A percentile compares a stretch with the other conserved stretches of the same genome.
Evolutionary conservation across 1,284 basidiomycete species (phyloP).

Genomic region (Cutaneotrichosporon dermatis): DNA sequence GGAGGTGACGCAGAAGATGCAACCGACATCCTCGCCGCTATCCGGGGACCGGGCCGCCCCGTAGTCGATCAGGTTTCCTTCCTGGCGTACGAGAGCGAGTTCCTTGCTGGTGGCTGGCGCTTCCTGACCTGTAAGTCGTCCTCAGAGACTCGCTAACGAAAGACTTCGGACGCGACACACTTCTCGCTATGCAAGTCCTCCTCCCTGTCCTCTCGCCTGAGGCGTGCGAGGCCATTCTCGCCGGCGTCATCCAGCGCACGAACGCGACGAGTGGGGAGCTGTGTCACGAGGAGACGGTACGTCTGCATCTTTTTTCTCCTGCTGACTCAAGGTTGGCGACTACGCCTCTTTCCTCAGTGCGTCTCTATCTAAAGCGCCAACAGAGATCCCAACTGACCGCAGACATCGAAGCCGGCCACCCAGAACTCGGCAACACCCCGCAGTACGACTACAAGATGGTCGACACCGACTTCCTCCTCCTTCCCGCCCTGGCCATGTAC

Average conservation of each 20-base stretch:
- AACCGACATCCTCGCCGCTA: constrained; percentile 31
- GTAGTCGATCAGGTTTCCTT: constrained; percentile 47
- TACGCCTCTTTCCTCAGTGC: constrained; percentile 34
- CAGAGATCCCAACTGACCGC: too few species aligned
- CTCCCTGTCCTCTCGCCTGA: constrained; percentile 49
- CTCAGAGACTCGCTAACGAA: constrained; percentile 1
- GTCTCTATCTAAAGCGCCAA: too few species aligned
- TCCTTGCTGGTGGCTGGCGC: constrained; percentile 53
- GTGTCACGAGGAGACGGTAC: constrained; percentile 52
- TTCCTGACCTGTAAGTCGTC: constrained; percentile 47
- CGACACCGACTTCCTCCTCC: constrained; percentile 52
- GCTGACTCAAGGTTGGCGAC: constrained; percentile 26
- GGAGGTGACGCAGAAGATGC: too few species aligned
- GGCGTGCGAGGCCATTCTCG: constrained; percentile 50
- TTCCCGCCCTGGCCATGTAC: constrained; percentile 51
- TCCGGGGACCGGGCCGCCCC: constrained; percentile 34
- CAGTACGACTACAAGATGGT: constrained; percentile 52
- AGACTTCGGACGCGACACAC: constrained; percentile 52
- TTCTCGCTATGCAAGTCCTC: constrained; percentile 50
- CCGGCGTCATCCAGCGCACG: constrained; percentile 51
- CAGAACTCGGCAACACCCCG: constrained; percentile 48
- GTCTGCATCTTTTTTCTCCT: not conserved
- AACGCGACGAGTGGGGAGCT: constrained; percentile 48
- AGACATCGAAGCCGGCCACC: constrained; percentile 43
- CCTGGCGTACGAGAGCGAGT: constrained; percentile 47